These are phyloP conservation scores for Ustulina deusta DNA, from an alignment of 2,329 filamentous ascomycete species.

Conservation along the genomic window DNA sequence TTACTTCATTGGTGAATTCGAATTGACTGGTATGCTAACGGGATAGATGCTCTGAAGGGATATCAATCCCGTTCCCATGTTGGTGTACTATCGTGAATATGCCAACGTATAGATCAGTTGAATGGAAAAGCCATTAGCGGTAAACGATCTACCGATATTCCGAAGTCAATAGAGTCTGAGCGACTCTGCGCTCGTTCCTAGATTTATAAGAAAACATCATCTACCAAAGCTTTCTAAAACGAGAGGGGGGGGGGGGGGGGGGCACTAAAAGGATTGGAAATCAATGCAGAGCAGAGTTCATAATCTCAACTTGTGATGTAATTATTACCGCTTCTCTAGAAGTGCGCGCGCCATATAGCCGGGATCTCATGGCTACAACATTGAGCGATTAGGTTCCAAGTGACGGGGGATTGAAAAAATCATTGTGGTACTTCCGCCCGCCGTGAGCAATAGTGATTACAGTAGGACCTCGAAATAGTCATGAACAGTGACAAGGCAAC, in stretches of 20 bases:
- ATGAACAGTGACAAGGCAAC: neutral
- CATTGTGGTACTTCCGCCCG: neutral
- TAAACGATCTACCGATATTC: neutral
- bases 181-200: neutral
- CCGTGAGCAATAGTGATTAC: neutral
- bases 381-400: neutral
- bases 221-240: neutral
- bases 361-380: neutral
- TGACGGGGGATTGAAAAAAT: neutral
- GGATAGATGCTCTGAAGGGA: constrained; percentile 57
- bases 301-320: constrained; percentile 44
- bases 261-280: neutral
- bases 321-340: constrained; percentile 29
- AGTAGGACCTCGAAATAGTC: neutral
- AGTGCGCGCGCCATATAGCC: constrained; percentile 10
- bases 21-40: neutral
- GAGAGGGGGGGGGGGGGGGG: neutral
- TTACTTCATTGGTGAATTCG: neutral
- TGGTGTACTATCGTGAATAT: constrained; percentile 61
- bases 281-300: constrained; percentile 28
- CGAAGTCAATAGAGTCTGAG: neutral
- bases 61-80: constrained; percentile 63
- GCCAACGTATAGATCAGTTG: neutral
- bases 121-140: neutral
- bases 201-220: neutral